phyloP scores from a whole-genome alignment of 176 grass and related monocot genomes.

The Coix lacrymajobi region DNA sequence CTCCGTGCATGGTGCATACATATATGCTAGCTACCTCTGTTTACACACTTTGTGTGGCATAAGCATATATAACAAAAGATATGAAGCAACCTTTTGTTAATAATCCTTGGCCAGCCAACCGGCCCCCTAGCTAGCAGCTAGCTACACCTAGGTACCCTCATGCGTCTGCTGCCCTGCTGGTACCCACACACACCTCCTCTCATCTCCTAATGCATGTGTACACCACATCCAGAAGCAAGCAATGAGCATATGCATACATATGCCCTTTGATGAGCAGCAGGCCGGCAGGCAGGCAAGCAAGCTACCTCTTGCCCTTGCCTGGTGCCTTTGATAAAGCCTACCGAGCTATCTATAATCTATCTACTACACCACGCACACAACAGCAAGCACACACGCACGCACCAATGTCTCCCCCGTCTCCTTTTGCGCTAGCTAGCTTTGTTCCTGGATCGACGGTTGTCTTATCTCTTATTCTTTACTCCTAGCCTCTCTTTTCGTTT shows the following conservation, averaged over 20 bases:
- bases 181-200: not conserved
- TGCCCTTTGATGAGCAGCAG: conserved; percentile 18
- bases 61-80: conserved; percentile 44
- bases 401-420: conserved; percentile 31
- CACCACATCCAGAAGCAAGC: conserved; percentile 12
- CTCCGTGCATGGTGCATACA: conserved; percentile 23
- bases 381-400: conserved; percentile 29
- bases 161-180: not conserved
- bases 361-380: conserved; percentile 9
- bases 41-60: conserved; percentile 35
- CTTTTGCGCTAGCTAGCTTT: conserved; percentile 39
- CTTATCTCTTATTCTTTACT: conserved; percentile 52
- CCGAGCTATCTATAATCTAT: conserved; percentile 14
- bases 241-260: conserved; percentile 25
- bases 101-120: conserved; percentile 22
- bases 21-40: conserved; percentile 7
- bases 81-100: conserved; percentile 31
- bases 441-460: conserved; percentile 49
- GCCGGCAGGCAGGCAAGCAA: conserved; percentile 13
- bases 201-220: not conserved
- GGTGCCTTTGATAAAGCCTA: conserved; percentile 56
- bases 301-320: conserved; percentile 33
- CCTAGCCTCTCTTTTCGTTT: conserved; percentile 30
- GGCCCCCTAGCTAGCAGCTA: too few relatives aligned
- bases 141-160: not conserved